Percentiles rank a stretch among this genome's conserved stretches.
phyloP scores from a whole-genome alignment of 306 rosid genomes.

The Castanea sativa region DNA sequence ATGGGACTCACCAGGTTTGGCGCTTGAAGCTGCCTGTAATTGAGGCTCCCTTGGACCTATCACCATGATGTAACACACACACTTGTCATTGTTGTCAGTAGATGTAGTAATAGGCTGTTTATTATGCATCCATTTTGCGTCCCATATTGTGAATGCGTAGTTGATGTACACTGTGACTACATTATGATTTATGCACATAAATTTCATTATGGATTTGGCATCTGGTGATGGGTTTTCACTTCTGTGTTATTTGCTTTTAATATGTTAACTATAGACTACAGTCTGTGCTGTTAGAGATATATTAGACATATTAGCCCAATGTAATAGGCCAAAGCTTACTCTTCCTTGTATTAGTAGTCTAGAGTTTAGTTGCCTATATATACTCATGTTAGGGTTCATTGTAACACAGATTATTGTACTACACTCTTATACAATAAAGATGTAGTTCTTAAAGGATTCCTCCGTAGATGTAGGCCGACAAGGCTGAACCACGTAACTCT shows the following conservation, averaged over 20 bases:
- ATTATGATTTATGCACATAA: background rate
- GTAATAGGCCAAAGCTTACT: too few species aligned
- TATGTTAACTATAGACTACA: background rate
- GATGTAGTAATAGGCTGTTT: background rate
- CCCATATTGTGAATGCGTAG: background rate
- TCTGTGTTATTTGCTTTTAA: background rate
- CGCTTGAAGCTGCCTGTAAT: background rate
- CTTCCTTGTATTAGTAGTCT: too few species aligned
- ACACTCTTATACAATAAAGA: too few species aligned
- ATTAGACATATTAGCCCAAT: too few species aligned
- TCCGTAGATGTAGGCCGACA: too few species aligned
- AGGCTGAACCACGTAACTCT: too few species aligned
- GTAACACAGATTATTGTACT: too few species aligned
- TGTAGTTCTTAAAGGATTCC: too few species aligned
- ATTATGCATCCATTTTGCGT: background rate
- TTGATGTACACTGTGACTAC: background rate
- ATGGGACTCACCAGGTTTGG: background rate
- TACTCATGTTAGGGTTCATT: too few species aligned
- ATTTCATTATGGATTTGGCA: background rate
- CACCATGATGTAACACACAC: too few species aligned
- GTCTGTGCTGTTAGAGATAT: too few species aligned
- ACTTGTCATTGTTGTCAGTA: background rate
- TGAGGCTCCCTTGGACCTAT: slow-evolving; percentile 1
- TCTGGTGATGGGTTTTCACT: background rate
- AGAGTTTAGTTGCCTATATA: too few species aligned